Conservation (phyloP, 257 asterid genomes). For the Marsdenia floribunda region DNA sequence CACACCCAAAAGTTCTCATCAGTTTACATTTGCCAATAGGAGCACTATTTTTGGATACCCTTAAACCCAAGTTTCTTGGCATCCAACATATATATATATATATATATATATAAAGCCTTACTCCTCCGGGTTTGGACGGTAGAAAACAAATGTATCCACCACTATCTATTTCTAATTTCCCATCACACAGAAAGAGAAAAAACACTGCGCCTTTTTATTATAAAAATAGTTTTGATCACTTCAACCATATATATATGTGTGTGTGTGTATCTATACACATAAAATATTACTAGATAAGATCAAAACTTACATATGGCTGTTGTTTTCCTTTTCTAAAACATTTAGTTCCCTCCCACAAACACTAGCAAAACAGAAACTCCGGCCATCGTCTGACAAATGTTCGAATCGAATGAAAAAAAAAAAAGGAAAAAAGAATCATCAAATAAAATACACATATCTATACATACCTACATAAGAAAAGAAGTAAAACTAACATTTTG, state of each 20-base stretch:
- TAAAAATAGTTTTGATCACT: background rate
- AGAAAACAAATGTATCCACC: conserved; percentile 29
- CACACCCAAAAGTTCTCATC: conserved; percentile 1
- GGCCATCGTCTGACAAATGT: conserved; percentile 11
- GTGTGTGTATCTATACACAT: background rate
- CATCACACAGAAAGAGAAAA: background rate
- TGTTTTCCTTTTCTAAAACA: conserved; percentile 5
- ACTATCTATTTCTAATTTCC: conserved; percentile 18
- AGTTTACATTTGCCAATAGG: conserved; percentile 12
- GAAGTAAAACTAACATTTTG: background rate
- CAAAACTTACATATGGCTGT: background rate
- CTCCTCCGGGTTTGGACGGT: conserved; percentile 36
- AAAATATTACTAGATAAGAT: conserved; percentile 10
- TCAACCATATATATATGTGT: background rate
- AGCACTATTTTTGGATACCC: conserved; percentile 10
- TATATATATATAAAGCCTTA: conserved; percentile 3
- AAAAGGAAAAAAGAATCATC: background rate
- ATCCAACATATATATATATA: too few species aligned
- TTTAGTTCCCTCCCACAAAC: background rate
- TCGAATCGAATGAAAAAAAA: background rate
- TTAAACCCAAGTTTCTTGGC: conserved; percentile 32
- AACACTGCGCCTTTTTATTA: background rate
- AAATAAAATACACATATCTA: background rate
- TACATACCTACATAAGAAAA: too few species aligned
- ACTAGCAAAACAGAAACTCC: background rate